phyloP scores from a whole-genome alignment of 352 stramenopile genomes.

The Pythium diclinum region DNA sequence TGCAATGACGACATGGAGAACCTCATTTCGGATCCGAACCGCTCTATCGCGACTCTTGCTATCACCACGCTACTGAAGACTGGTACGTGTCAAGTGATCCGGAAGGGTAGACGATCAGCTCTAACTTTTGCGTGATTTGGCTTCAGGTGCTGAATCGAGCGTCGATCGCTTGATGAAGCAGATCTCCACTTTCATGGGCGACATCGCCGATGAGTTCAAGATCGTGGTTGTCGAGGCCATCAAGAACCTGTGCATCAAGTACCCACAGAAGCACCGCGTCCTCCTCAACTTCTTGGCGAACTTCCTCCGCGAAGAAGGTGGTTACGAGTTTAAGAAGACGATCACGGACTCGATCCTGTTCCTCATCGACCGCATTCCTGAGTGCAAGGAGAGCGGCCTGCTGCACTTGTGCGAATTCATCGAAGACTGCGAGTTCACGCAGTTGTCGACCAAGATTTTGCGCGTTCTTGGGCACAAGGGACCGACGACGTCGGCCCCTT shows the following conservation, averaged over 20 bases:
- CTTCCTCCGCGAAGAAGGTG: conserved; percentile 95
- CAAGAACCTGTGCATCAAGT: conserved; percentile 97
- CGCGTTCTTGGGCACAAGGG: conserved; percentile 95
- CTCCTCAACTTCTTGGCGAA: conserved; percentile 98
- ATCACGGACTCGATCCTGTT: conserved; percentile 98
- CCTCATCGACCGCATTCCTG: conserved; percentile 95
- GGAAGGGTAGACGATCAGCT: neutral
- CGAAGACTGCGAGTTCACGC: conserved; percentile 94
- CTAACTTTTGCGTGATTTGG: neutral
- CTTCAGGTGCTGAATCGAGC: conserved; percentile 88
- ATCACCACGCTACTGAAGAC: conserved; percentile 99
- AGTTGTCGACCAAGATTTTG: conserved; percentile 92
- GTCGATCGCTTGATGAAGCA: conserved; percentile 97
- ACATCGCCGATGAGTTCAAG: conserved; percentile 99
- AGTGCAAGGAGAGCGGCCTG: conserved; percentile 96
- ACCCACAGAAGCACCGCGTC: conserved; percentile 96
- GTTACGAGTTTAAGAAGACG: conserved; percentile 99
- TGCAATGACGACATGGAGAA: conserved; percentile 99
- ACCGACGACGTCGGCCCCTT: conserved; percentile 91
- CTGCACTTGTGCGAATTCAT: conserved; percentile 99
- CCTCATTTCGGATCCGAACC: conserved; percentile 96
- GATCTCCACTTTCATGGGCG: conserved; percentile 98
- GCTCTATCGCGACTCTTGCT: conserved; percentile 97
- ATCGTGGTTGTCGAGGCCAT: conserved; percentile 98
- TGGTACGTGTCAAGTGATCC: conserved; percentile 35